Evolutionary conservation across 1,284 basidiomycete species (phyloP), one percentile per base, ranked within the genome.

Genomic region (Apiotrichum gracile): DNA sequence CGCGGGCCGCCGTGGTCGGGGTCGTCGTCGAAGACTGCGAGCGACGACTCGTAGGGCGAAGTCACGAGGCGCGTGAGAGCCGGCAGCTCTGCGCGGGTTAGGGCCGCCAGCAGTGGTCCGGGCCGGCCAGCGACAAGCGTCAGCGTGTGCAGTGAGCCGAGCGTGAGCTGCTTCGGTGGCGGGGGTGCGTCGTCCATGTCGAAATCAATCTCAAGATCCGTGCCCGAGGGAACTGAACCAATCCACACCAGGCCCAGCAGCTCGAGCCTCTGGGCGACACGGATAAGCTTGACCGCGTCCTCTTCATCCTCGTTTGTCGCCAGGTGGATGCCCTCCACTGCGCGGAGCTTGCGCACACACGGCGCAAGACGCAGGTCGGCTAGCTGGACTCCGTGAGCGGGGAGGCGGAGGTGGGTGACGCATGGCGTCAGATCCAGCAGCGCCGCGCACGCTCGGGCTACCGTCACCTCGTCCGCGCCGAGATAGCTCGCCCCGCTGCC

Each of bases 351-450:
- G 26, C 50, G 56, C 21, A 60, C 54, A 51, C 67, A 72, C 17
- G 66, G 55, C 37, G 78, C 76, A 8, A 78, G 77, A 19, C 52
- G 54, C 9, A 91, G 73, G 31, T 83, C 78, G 19, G 71, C 63
- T 47, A 86, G 66, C 35, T 80, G 46, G 17, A 66, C 58, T 22
- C 58, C 78, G 60, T 85, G 72, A 29, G 84, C 78, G 54, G 84
- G 81, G 62, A 91, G 77, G 49, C 78, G 75, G 52, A 91, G 76
- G 26, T 74, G 72, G 27, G 78, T 70, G 60, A 91, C 76, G 75
- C 84, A 85, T 0, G 88, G 88, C 2, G 84, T 65, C 27, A 91
- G 68, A 6, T 85, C 83, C 55, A 89, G 84, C 17, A 91, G 69
- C 5, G 52, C 51, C 17, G 43, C 33, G 5, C 51, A 55, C 4